Percentiles rank a stretch among this genome's conserved stretches.
Conservation (phyloP, 1,139 yeast genomes). For the Kodamaea sp. region DNA sequence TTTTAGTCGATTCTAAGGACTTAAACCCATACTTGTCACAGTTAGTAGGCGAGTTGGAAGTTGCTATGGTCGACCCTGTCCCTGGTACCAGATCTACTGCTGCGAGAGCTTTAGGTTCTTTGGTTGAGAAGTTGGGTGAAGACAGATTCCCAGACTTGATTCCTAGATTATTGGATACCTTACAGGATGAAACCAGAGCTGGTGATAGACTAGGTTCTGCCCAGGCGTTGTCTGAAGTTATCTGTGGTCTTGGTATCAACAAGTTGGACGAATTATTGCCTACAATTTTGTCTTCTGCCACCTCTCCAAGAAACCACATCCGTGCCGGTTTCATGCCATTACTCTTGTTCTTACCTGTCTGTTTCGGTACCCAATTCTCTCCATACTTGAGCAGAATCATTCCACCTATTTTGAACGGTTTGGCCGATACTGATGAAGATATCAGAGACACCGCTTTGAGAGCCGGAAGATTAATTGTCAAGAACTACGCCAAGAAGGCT, state of each 20-base stretch:
- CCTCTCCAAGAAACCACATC: slow-evolving; percentile 63
- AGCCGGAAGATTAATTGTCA: slow-evolving; percentile 90
- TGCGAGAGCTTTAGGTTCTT: slow-evolving; percentile 93
- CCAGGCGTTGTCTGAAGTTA: slow-evolving; percentile 92
- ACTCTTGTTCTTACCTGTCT: slow-evolving; percentile 85
- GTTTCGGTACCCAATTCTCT: slow-evolving; percentile 90
- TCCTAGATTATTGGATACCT: slow-evolving; percentile 72
- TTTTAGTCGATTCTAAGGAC: slow-evolving; percentile 86
- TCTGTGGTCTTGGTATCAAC: slow-evolving; percentile 84
- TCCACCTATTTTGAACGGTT: slow-evolving; percentile 86
- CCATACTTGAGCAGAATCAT: slow-evolving; percentile 84
- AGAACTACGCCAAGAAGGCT: slow-evolving; percentile 89
- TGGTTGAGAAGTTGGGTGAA: slow-evolving; percentile 95
- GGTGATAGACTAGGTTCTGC: slow-evolving; percentile 98
- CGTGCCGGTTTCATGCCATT: slow-evolving; percentile 95
- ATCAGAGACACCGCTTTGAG: slow-evolving; percentile 88
- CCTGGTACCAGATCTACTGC: slow-evolving; percentile 97
- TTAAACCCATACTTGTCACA: slow-evolving; percentile 78
- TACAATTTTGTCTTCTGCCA: slow-evolving; percentile 69
- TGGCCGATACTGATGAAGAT: slow-evolving; percentile 86
- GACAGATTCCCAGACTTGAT: slow-evolving; percentile 92
- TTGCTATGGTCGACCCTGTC: slow-evolving; percentile 98
- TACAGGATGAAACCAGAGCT: slow-evolving; percentile 76
- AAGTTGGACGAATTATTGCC: slow-evolving; percentile 91
- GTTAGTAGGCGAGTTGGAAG: slow-evolving; percentile 79